phyloP scores from a whole-genome alignment of 139 green algal genomes.

The Chlorella sp. region DNA sequence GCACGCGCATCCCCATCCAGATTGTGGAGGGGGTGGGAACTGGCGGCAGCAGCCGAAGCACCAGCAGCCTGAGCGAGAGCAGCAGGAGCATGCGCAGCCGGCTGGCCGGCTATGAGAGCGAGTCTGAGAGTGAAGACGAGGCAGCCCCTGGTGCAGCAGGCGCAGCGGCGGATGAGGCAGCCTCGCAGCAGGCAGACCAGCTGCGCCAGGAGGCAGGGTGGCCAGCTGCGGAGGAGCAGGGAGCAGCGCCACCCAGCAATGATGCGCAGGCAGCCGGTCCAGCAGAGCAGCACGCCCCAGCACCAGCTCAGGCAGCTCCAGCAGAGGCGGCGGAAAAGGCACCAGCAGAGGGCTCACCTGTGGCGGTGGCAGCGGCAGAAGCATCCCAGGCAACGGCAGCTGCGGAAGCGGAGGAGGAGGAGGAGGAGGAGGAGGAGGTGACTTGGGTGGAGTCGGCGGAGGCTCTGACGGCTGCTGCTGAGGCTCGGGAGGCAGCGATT shows the following conservation, averaged over 20 bases:
- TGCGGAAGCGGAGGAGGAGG: background rate
- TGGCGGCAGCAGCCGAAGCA: background rate
- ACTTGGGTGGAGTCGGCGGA: background rate
- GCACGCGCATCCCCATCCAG: constrained; percentile 15
- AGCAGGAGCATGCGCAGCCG: constrained; percentile 14
- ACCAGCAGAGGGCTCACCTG: background rate
- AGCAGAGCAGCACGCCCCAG: background rate
- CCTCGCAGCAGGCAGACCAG: background rate
- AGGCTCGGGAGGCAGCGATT: background rate
- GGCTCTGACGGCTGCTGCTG: background rate
- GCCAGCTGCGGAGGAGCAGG: background rate
- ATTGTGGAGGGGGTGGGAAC: background rate
- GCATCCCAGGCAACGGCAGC: background rate
- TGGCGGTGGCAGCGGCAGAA: background rate
- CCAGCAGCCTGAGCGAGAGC: background rate
- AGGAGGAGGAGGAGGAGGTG: background rate
- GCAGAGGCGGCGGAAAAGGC: background rate
- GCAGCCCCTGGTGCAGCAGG: background rate
- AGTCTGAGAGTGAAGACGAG: background rate
- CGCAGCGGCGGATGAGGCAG: background rate
- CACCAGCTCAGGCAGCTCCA: background rate
- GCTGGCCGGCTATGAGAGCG: background rate
- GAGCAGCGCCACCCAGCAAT: background rate
- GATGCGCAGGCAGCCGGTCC: background rate
- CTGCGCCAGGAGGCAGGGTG: background rate